Percentiles rank a stretch among this genome's conserved stretches.
Conservation (phyloP, 371 early-diverging fungal species). For the Umbelopsis sp. region DNA sequence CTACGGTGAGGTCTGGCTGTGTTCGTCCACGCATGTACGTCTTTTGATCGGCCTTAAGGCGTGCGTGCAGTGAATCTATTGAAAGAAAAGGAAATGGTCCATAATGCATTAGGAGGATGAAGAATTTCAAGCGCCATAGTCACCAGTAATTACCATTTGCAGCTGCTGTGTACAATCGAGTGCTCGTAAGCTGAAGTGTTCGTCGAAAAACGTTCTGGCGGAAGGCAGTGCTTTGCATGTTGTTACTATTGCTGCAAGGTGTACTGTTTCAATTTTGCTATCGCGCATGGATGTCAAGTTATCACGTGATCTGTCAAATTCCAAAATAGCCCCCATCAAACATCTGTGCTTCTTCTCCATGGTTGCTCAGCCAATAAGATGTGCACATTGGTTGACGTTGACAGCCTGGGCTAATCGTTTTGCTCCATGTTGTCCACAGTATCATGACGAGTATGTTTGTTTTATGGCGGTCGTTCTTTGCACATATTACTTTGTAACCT, state of each 20-base stretch:
- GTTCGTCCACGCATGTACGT: slow-evolving; percentile 75
- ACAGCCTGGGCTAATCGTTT: no score
- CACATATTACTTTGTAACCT: no score
- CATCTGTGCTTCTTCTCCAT: no score
- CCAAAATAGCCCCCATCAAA: no score
- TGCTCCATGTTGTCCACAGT: no score
- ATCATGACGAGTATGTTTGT: no score
- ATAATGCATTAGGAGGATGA: not conserved
- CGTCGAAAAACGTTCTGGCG: not conserved
- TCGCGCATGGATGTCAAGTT: not conserved
- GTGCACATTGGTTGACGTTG: no score
- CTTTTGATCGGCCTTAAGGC: slow-evolving; percentile 72
- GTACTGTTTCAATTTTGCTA: not conserved
- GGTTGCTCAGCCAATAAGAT: no score
- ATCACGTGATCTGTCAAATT: not conserved
- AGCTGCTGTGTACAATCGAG: slow-evolving; percentile 5
- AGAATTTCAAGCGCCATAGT: no score
- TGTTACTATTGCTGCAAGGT: not conserved
- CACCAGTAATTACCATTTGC: not conserved
- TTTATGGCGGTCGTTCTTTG: no score
- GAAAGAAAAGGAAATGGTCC: not conserved
- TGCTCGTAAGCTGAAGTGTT: not conserved
- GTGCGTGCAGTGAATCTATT: slow-evolving; percentile 38
- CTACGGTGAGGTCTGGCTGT: slow-evolving; percentile 66
- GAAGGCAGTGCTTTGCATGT: slow-evolving; percentile 3